Conservation (phyloP, 495 filamentous ascomycete species). For the Clohesyomyces aquaticus region DNA sequence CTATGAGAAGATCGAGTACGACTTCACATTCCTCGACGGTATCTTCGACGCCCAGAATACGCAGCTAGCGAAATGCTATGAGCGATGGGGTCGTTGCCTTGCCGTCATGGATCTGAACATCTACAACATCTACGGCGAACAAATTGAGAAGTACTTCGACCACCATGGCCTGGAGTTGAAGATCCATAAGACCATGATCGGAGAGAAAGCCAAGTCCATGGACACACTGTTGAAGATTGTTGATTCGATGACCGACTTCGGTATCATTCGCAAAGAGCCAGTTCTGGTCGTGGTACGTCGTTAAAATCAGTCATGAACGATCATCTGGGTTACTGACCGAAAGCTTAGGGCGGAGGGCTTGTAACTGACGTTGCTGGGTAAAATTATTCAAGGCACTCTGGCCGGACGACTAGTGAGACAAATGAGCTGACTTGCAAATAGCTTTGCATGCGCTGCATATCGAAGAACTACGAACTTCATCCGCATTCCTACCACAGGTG, state of each 20-base stretch:
- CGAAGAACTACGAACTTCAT: slow-evolving; percentile 50
- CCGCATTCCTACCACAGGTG: slow-evolving; percentile 65
- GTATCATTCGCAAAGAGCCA: no score
- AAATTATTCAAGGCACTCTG: slow-evolving; percentile 53
- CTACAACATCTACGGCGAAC: slow-evolving; percentile 59
- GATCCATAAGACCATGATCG: slow-evolving; percentile 66
- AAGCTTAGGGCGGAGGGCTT: slow-evolving; percentile 70
- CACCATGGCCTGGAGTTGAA: slow-evolving; percentile 57
- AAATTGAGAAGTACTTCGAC: slow-evolving; percentile 63
- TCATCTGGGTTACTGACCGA: no score
- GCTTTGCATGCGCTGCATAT: slow-evolving; percentile 59
- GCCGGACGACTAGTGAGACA: slow-evolving; percentile 18
- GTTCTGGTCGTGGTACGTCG: no score
- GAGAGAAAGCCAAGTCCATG: slow-evolving; percentile 67
- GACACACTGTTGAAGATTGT: slow-evolving; percentile 63
- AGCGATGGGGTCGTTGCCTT: slow-evolving; percentile 60
- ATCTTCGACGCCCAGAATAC: slow-evolving; percentile 58
- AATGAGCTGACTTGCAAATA: slow-evolving; percentile 32
- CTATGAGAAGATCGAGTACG: slow-evolving; percentile 69
- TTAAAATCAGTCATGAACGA: no score
- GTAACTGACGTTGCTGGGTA: slow-evolving; percentile 69
- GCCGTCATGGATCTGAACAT: slow-evolving; percentile 66
- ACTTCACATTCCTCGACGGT: slow-evolving; percentile 68
- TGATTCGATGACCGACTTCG: slow-evolving; percentile 67
- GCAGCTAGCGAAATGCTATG: slow-evolving; percentile 61